Conservation (phyloP, 495 filamentous ascomycete genomes). For the Talaromyces stipitatus region DNA sequence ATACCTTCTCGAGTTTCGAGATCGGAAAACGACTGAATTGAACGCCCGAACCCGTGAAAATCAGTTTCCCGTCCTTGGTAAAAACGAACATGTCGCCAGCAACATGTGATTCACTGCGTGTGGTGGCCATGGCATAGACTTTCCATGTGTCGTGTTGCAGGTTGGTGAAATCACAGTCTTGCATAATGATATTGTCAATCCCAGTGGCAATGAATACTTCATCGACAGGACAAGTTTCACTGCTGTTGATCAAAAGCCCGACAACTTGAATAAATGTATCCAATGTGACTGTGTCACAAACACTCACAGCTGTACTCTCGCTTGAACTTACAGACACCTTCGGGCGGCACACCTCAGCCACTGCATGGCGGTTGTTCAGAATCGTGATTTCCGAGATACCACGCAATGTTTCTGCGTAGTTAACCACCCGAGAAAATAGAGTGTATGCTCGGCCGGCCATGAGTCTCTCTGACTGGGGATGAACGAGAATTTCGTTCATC, state of each 20-base stretch:
- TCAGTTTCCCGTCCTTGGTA: slow-evolving; percentile 12
- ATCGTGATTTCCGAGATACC: slow-evolving; percentile 16
- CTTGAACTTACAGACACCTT: not conserved
- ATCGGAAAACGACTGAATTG: slow-evolving; percentile 15
- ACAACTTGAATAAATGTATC: slow-evolving; percentile 30
- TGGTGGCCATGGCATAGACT: slow-evolving; percentile 18
- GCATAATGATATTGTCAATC: slow-evolving; percentile 15
- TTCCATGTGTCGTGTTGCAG: slow-evolving; percentile 10
- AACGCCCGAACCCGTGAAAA: slow-evolving; percentile 11
- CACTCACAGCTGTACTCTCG: slow-evolving; percentile 14
- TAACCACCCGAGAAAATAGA: slow-evolving; percentile 17
- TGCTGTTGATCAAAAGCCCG: slow-evolving; percentile 25
- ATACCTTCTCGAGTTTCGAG: slow-evolving; percentile 12
- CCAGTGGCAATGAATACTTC: slow-evolving; percentile 20
- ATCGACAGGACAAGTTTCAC: slow-evolving; percentile 10
- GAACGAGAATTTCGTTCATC: slow-evolving; percentile 1
- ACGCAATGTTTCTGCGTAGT: slow-evolving; percentile 17
- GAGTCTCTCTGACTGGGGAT: slow-evolving; percentile 8
- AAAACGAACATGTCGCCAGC: slow-evolving; percentile 24
- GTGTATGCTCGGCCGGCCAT: slow-evolving; percentile 13
- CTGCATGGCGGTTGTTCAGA: slow-evolving; percentile 12
- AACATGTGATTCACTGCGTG: slow-evolving; percentile 9
- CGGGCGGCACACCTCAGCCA: slow-evolving; percentile 11
- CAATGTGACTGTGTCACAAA: slow-evolving; percentile 17
- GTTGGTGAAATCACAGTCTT: slow-evolving; percentile 4